Evolutionary conservation across 306 rosid species (phyloP).

Genomic region (Quercus dentata): DNA sequence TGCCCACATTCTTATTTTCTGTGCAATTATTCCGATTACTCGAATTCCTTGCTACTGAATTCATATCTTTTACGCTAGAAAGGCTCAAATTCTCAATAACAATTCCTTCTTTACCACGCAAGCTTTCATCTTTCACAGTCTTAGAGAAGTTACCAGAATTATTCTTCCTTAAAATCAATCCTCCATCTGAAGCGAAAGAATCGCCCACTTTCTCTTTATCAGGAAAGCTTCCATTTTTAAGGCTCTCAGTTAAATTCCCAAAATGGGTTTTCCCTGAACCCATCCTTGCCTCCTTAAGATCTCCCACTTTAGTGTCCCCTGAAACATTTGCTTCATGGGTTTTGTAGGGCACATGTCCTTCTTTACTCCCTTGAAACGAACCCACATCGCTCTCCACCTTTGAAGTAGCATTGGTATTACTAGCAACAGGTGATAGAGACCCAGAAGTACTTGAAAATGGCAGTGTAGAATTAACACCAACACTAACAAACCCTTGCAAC

Average conservation of each 20-base stretch:
- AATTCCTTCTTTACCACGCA: slow-evolving; percentile 20
- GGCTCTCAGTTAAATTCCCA: slow-evolving; percentile 18
- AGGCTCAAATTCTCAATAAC: slow-evolving; percentile 20
- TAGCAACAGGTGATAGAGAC: neutral
- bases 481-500: slow-evolving; percentile 34
- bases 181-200: neutral
- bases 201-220: slow-evolving; percentile 4
- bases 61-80: slow-evolving; percentile 2
- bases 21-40: slow-evolving; percentile 10
- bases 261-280: slow-evolving; percentile 21
- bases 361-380: neutral
- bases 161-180: neutral
- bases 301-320: neutral
- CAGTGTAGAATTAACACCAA: slow-evolving; percentile 35
- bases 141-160: slow-evolving; percentile 10
- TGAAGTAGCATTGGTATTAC: slow-evolving; percentile 1
- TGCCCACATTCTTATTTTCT: slow-evolving; percentile 13
- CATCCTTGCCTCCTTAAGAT: neutral
- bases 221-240: slow-evolving; percentile 30
- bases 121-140: slow-evolving; percentile 21
- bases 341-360: slow-evolving; percentile 9
- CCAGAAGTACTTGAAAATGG: slow-evolving; percentile 26
- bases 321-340: slow-evolving; percentile 22
- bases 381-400: slow-evolving; percentile 1
- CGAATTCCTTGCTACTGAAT: slow-evolving; percentile 10